Conservation (phyloP, 495 filamentous ascomycete genomes). For the Venustampulla echinocandica region DNA sequence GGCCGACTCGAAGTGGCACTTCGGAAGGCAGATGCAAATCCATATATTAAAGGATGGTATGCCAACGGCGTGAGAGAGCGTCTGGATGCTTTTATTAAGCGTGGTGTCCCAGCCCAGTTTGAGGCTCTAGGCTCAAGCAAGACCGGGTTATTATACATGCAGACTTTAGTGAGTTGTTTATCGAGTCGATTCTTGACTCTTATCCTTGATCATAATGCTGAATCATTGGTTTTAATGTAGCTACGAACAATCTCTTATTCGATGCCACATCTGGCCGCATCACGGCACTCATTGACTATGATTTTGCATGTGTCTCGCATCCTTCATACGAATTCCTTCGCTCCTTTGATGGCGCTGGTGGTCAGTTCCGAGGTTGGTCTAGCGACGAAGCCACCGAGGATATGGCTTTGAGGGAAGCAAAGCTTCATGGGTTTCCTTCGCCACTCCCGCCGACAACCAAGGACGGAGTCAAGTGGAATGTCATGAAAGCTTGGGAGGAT, state of each 20-base stretch:
- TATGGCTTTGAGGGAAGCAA: constrained; percentile 19
- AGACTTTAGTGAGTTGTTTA: constrained; percentile 20
- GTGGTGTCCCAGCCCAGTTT: constrained; percentile 23
- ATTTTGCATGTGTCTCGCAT: constrained; percentile 24
- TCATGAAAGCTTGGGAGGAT: constrained; percentile 26
- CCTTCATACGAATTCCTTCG: constrained; percentile 27
- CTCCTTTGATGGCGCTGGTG: constrained; percentile 23
- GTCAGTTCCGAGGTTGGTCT: constrained; percentile 21
- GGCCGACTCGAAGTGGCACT: constrained; percentile 21
- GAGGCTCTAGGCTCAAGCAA: constrained; percentile 18
- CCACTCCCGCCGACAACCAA: constrained; percentile 17
- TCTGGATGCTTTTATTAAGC: constrained; percentile 23
- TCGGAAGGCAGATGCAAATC: constrained; percentile 20
- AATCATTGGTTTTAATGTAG: constrained; percentile 8
- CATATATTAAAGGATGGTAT: constrained; percentile 23
- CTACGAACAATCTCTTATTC: constrained; percentile 21
- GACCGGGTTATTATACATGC: constrained; percentile 21
- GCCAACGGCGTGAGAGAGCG: constrained; percentile 23
- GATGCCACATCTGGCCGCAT: constrained; percentile 22
- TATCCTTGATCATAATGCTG: constrained; percentile 2
- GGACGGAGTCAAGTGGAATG: constrained; percentile 25
- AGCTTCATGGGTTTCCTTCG: constrained; percentile 25
- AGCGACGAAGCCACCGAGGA: constrained; percentile 18
- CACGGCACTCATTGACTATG: constrained; percentile 26
- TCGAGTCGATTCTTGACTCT: not conserved